Evolutionary conservation across 495 filamentous ascomycete genomes (phyloP), one percentile per base, ranked within the genome.

Genomic region (Xylaria sp.): DNA sequence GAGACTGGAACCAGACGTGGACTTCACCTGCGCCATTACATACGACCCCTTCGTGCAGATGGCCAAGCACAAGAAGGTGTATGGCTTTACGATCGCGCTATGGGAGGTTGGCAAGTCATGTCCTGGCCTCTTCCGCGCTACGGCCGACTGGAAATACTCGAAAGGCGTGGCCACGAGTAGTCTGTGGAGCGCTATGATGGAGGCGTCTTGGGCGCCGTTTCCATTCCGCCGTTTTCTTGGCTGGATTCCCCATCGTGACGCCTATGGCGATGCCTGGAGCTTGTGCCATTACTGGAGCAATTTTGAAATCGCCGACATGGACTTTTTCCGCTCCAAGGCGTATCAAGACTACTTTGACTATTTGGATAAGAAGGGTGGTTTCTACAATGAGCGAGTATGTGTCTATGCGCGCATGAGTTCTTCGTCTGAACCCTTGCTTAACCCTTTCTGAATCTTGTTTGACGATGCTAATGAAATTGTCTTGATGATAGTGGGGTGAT

Each of bases 271-370:
- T 33, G 74, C 46, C 59, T 84, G 82, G 74, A 84, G 80, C 58
- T 55, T 81, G 46, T 84, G 82, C 71, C 82, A 84, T 68, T 84
- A 82, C 71, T 84, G 82, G 82, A 82, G 78, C 69, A 84, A 84
- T 57, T 85, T 84, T 44, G 82, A 85, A 72, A 83, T 85, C 41
- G 82, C 80, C 46, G 81, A 82, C 64, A 74, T 85, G 73, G 81
- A 81, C 52, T 82, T 85, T 59, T 85, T 81, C 74, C 80, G 82
- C 41, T 74, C 79, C 8, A 72, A 77, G 70, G 80, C 77, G 37
- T 85, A 85, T 37, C 75, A 76, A 29, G 79, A 82, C 48, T 80
- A 82, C 41, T 85, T 85, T 58, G 72, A 79, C 4, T 82, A 80
- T 67, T 73, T 85, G 24, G 82, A 85, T 53, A 75, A 77, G 52